These are phyloP conservation scores for Paulownia fortunei DNA, from an alignment of 257 asterid genomes.

Conservation along the genomic window DNA sequence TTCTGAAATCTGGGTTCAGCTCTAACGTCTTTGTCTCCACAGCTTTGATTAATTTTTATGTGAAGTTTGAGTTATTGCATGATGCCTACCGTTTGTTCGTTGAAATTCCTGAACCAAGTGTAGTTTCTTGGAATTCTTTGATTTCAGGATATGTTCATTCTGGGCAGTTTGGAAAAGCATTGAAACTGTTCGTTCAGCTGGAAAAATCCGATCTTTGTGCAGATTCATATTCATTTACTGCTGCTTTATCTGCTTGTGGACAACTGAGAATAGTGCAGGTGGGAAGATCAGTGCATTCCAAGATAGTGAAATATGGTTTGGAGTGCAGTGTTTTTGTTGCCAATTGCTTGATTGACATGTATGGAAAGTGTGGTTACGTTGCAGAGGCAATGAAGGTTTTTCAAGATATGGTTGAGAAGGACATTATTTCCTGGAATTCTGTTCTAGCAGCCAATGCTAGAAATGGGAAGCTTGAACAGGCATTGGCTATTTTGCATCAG, in stretches of 20 bases:
- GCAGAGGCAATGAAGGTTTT: constrained; percentile 58
- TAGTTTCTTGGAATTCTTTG: constrained; percentile 87
- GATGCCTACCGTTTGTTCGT: constrained; percentile 62
- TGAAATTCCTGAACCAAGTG: constrained; percentile 69
- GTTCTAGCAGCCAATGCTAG: constrained; percentile 79
- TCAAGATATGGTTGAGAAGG: constrained; percentile 47
- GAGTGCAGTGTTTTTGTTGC: constrained; percentile 40
- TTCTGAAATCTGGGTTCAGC: constrained; percentile 54
- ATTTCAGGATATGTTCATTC: constrained; percentile 75
- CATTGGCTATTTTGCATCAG: constrained; percentile 43
- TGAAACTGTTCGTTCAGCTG: constrained; percentile 53
- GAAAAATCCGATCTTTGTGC: constrained; percentile 58
- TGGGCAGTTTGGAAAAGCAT: constrained; percentile 62
- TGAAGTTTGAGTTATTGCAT: constrained; percentile 43
- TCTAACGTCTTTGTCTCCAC: constrained; percentile 54
- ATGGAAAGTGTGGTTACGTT: constrained; percentile 75
- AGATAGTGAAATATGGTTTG: constrained; percentile 69
- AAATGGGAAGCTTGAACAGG: constrained; percentile 63
- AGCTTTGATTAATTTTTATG: constrained; percentile 55
- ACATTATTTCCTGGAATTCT: constrained; percentile 76
- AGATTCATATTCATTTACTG: constrained; percentile 75
- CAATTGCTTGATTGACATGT: constrained; percentile 71
- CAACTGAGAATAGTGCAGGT: constrained; percentile 48
- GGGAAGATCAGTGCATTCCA: constrained; percentile 76
- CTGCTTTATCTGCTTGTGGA: constrained; percentile 79